Evolutionary conservation across 306 rosid genomes (phyloP), one percentile per base, ranked within the genome.

Genomic region (Lathyrus oleraceus): DNA sequence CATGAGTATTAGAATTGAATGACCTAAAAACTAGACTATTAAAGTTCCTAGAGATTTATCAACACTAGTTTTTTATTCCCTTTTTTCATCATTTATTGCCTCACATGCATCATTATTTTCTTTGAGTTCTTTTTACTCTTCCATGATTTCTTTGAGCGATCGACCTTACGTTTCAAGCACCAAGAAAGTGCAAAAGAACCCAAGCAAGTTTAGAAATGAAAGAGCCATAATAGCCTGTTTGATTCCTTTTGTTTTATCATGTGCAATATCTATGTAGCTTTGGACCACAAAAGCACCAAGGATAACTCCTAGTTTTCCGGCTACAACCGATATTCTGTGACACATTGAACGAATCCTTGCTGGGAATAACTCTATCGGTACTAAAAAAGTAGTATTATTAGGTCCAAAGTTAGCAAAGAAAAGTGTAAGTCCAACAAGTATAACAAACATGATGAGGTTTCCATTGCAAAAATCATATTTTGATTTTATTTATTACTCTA

Each of bases 371-470:
- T 87, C 89, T 0, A 88, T 88, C 0, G 88, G 91, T 6, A 90
- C 86, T 45, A 90, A 70, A 54, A 85, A 90, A 13, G 89, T 87
- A 5, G 91, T 87, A 48, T 79, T 69, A 64, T 90, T 87, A 8
- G 96, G 93, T 28, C 96, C 96, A 69, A 89, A 87, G 59, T 87
- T 90, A 20, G 93, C 89, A 59, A 90, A 90, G 80, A 87, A 87
- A 68, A 90, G 82, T n/a, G 88, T 85, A 2, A 82, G 72, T 2
- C 85, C 87, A 54, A 76, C 85, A 61, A 89, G 78, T 30, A 79
- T 69, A 16, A 67, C 45, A 77, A 89, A 90, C 66, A 70, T 65
- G 14, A 1, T 3, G 0, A 38, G 15, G 3, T 85, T 78, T 90
- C 94, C 30, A 63, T 87, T 20, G 82, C 64, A 67, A 88, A 23